phyloP scores from a whole-genome alignment of 2,329 filamentous ascomycete genomes.

The Paraphoma chrysanthemicola region DNA sequence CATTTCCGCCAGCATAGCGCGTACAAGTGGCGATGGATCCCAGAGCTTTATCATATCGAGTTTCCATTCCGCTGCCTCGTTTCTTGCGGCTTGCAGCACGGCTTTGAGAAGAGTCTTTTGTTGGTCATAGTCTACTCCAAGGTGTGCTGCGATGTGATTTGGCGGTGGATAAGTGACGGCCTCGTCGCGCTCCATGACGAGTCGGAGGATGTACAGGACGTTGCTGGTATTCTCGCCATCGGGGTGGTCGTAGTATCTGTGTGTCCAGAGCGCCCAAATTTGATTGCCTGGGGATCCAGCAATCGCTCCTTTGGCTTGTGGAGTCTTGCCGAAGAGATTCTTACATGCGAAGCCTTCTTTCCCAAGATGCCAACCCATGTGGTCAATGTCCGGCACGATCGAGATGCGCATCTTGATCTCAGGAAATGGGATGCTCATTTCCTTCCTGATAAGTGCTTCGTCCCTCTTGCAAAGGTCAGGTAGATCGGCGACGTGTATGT shows the following conservation, averaged over 20 bases:
- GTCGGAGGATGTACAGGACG: slow-evolving; percentile 69
- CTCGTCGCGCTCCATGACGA: slow-evolving; percentile 63
- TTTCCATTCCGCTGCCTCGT: slow-evolving; percentile 72
- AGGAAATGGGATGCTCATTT: slow-evolving; percentile 50
- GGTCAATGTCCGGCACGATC: slow-evolving; percentile 68
- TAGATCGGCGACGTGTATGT: slow-evolving; percentile 66
- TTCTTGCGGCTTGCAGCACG: slow-evolving; percentile 70
- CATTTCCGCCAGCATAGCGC: slow-evolving; percentile 15
- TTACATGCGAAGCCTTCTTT: slow-evolving; percentile 77
- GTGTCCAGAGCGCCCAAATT: slow-evolving; percentile 74
- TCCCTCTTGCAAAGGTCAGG: slow-evolving; percentile 66
- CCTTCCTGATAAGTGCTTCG: slow-evolving; percentile 55
- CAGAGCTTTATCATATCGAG: slow-evolving; percentile 75
- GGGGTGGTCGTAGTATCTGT: slow-evolving; percentile 46
- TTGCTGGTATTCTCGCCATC: slow-evolving; percentile 61
- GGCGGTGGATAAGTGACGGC: slow-evolving; percentile 12
- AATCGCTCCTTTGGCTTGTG: slow-evolving; percentile 71
- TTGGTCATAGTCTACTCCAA: slow-evolving; percentile 23
- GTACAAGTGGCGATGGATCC: slow-evolving; percentile 70
- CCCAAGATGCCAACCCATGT: slow-evolving; percentile 75
- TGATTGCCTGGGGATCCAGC: slow-evolving; percentile 58
- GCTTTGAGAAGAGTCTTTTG: slow-evolving; percentile 46
- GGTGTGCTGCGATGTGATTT: not conserved
- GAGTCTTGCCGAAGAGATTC: slow-evolving; percentile 60
- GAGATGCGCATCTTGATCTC: slow-evolving; percentile 61